Base-by-base conservation (phyloP, 768 basidiomycete genomes). In the Tulasnella sp. region DNA sequence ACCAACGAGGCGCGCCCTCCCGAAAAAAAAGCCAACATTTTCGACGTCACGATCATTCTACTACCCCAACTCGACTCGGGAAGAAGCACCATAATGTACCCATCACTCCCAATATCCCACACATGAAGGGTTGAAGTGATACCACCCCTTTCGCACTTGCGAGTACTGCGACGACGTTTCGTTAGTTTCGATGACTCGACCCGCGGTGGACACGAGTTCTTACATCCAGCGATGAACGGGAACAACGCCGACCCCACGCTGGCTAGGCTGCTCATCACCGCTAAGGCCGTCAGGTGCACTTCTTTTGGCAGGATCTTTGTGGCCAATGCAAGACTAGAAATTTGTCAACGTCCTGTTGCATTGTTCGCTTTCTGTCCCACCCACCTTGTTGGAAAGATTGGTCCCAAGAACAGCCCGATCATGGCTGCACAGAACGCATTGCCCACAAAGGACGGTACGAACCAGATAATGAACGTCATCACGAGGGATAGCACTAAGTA, bases 391-490 rank as follows among this genome's bases (percentile, higher is more conserved):
- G 53, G 53, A 29, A 55, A 55, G 29, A 55, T 55, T 40, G 53
- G 53, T 3, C 53, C 59, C 6, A 59, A 43, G 11, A 59, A n/a
- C 19, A 59, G 32, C 2, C 59, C 59, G 17, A 59, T 55, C 29
- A 59, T 23, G 15, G 59, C 59, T 12, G 59, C 52, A 32, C 52
- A 54, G 21, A 59, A 12, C 11, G 59, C 50, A 32, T 59, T 53
- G 2, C 51, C 59, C 8, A 59, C 19, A 36, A 59, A 54, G 12
- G 59, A 59, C 3, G 59, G 59, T 1, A 59, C 52, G 42, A 59
- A 59, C 59, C 59, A 59, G 40, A 59, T 49, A 43, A 59, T 45
- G 31, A 55, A 31, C 35, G 37, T 40, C 59, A 59, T 59, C 27
- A 59, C 31, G 6, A 53, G 32, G 8, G 52, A 49, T 14, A 59